Percentiles rank a stretch among this genome's conserved stretches.
phyloP scores from a whole-genome alignment of 2,329 filamentous ascomycete species.

The Colletotrichum sp. region DNA sequence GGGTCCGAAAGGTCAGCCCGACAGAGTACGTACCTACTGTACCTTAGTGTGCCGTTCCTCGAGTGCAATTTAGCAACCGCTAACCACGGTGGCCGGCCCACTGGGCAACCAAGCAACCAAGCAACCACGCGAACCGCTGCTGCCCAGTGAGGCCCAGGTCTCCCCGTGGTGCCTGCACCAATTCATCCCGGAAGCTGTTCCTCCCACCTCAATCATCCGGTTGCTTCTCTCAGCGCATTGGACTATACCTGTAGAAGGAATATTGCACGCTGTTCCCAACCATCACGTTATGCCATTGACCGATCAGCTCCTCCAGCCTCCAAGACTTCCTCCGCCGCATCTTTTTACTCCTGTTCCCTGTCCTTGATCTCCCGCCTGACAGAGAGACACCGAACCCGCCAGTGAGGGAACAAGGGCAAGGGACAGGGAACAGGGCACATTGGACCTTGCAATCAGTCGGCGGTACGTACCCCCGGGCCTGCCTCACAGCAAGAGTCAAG shows the following conservation, averaged over 20 bases:
- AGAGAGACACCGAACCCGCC: not conserved
- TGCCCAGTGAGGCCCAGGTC: not conserved
- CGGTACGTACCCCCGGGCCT: not conserved
- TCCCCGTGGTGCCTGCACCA: not conserved
- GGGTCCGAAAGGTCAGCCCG: not conserved
- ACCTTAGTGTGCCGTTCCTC: not conserved
- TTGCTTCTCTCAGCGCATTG: not conserved
- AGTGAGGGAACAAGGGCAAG: not conserved
- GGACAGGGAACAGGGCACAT: not conserved
- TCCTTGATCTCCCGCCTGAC: conserved; percentile 5
- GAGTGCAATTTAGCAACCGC: not conserved
- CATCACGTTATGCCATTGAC: not conserved
- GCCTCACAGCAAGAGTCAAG: not conserved
- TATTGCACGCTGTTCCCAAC: not conserved
- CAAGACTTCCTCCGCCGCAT: not conserved
- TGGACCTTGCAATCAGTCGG: not conserved
- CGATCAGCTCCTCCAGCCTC: not conserved
- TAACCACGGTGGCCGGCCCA: not conserved
- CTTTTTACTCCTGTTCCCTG: not conserved
- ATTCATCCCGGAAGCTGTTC: not conserved
- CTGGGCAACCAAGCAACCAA: conserved; percentile 5
- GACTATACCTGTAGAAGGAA: not conserved
- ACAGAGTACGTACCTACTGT: not conserved
- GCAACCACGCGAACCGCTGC: conserved; percentile 3
- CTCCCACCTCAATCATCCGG: not conserved